Base-by-base conservation (phyloP, 495 filamentous ascomycete species). In the Sphaerosporella brunnea region DNA sequence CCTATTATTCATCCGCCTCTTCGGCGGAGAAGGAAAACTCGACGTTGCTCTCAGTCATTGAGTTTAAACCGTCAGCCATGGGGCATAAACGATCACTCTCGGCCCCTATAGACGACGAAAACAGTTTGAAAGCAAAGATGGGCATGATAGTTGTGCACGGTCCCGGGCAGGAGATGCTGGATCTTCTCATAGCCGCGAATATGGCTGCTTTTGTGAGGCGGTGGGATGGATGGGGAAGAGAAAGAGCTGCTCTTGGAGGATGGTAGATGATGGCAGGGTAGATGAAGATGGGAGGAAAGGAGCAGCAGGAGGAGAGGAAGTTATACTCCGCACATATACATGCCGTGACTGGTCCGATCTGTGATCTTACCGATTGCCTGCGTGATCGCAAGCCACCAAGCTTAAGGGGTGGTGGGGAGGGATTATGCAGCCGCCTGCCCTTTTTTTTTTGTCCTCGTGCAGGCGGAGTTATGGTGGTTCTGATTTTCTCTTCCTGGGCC, bases 121-220 rank as follows among this genome's bases (percentile, higher is more conserved):
- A 84, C 0, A 78, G 82, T 56, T 70, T 76, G 36, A 75, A 83
- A 51, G 88, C 82, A 0, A 95, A 96, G 64, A 67, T 97, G 57
- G 88, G 88, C 1, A 97, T 95, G 64, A 60, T 95, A 47, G 81
- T 97, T 26, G 73, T 96, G 20, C 78, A 87, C 52, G 78, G 88
- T 52, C 88, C 93, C 53, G 90, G 90, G 0, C 66, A 93, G 47
- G 92, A 92, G 65, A 95, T 97, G 90, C 58, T 94, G 54, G 90
- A 97, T 69, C 60, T 97, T 44, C 70, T 93, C 1, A 84, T 96
- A 23, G 82, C 88, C 8, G 80, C 86, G 34, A 95, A 90, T 60
- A 72, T 96, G 64, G 81, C 79, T 0, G 71, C 95, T 34, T 96
- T 87, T 81, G 94, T 88, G 90, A 78, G 76, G 53, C 75, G 79